Evolutionary conservation across 768 basidiomycete species (phyloP), one percentile per base, ranked within the genome.

Genomic region (Dentipellis sp.): DNA sequence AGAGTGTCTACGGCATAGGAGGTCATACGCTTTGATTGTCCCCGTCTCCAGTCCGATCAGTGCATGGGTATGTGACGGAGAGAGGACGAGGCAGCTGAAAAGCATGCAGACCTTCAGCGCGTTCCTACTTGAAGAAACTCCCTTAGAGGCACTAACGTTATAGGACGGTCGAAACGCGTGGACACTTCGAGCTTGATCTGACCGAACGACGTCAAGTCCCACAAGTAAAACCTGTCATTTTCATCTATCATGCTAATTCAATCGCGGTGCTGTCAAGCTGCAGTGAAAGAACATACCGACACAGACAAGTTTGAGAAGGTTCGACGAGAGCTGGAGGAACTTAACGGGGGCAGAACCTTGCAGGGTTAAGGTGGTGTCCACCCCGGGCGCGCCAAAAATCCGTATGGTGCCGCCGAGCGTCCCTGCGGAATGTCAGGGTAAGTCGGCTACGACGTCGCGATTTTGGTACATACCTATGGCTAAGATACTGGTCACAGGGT

Each of bases 11-110:
- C 81, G 72, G 57, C 88, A 84, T 11, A 79, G 71, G n/a, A 93
- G 62, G 65, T 94, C 91, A 65, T 84, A 93, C 2, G 86, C 84
- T 60, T 79, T 78, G 58, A 91, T 76, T 50, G 84, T 82, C 34
- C 82, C 82, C 53, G 75, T 75, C 55, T 77, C 70, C 16, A 79
- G 65, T 12, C 75, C 78, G 40, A 82, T 59, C 65, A 81, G 80
- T 14, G 73, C 69, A 72, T 91, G 89, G 5, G 81, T 77, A 64
- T 88, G 86, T 11, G 81, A 81, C 3, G 90, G 82, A 1, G 85
- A 86, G 12, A 83, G 63, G 4, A 78, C 75, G 46, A 91, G 63
- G 34, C 77, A 81, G 62, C 86, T 68, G 38, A 39, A 10, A 11
- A 12, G 14, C 22, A 29, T 29, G 29, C 29, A 29, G 29, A 29